Conservation (phyloP, 2,329 filamentous ascomycete species). For the Xylariaceae sp. region DNA sequence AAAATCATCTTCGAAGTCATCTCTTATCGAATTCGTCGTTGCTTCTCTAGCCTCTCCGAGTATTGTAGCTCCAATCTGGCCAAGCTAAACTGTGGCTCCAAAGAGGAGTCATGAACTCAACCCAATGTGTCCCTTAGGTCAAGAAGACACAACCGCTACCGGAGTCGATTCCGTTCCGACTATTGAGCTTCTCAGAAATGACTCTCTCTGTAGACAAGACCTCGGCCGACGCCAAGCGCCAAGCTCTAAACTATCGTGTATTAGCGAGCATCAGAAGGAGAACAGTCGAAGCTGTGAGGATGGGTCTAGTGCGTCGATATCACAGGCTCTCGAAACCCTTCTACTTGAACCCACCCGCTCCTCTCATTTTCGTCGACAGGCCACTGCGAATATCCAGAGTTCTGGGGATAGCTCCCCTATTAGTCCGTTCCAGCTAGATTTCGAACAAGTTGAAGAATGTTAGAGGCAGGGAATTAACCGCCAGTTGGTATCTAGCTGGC, state of each 20-base stretch:
- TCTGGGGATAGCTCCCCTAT: slow-evolving; percentile 26
- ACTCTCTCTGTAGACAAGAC: slow-evolving; percentile 1
- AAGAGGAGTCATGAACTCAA: slow-evolving; percentile 27
- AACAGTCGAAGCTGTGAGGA: slow-evolving; percentile 32
- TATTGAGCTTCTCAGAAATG: slow-evolving; percentile 21
- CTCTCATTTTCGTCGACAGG: slow-evolving; percentile 17
- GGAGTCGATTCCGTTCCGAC: slow-evolving; percentile 13
- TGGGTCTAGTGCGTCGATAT: slow-evolving; percentile 17
- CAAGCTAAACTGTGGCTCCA: slow-evolving; percentile 15
- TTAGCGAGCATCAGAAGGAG: slow-evolving; percentile 27
- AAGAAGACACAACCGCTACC: slow-evolving; percentile 21
- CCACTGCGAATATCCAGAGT: slow-evolving; percentile 21
- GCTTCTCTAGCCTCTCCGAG: slow-evolving; percentile 22
- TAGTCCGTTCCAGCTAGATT: slow-evolving; percentile 25
- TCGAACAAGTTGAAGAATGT: slow-evolving; percentile 14
- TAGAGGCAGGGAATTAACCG: slow-evolving; percentile 18
- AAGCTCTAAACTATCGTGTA: slow-evolving; percentile 19
- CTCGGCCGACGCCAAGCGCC: slow-evolving; percentile 12
- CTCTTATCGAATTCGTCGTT: slow-evolving; percentile 18
- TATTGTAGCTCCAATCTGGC: slow-evolving; percentile 21
- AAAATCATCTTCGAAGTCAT: slow-evolving; percentile 31
- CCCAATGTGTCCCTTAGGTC: slow-evolving; percentile 28
- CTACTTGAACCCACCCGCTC: slow-evolving; percentile 19
- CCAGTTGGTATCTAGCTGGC: slow-evolving; percentile 27
- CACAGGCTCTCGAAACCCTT: slow-evolving; percentile 13